Evolutionary conservation across 1,139 yeast species (phyloP).

Genomic region (Taphrina pruni): DNA sequence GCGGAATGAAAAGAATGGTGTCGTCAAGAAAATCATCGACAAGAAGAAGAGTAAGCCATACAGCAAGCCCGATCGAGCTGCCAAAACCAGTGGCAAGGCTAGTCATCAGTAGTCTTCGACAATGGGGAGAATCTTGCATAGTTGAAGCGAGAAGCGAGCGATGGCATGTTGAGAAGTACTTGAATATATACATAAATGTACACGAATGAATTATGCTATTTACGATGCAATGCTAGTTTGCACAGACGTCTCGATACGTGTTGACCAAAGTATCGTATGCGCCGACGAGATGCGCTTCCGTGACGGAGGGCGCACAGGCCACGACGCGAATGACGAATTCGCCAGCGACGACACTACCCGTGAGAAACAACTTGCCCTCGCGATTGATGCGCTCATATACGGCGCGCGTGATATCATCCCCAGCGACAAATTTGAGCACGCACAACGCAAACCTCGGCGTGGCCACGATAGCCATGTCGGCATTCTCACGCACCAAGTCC

Average conservation of each 20-base stretch:
- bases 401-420: conserved; percentile 43
- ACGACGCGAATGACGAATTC: conserved; percentile 45
- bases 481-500: conserved; percentile 40
- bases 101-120: too few relatives aligned
- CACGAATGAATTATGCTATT: too few relatives aligned
- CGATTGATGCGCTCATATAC: conserved; percentile 45
- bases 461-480: conserved; percentile 42
- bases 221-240: too few relatives aligned
- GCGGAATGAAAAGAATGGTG: conserved; percentile 57
- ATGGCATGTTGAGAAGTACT: background rate
- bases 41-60: background rate
- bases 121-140: too few relatives aligned
- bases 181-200: background rate
- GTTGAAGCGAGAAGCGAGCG: background rate
- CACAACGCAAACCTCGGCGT: conserved; percentile 46
- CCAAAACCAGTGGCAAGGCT: background rate
- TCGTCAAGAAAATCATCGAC: conserved; percentile 5
- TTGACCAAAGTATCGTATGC: conserved; percentile 28
- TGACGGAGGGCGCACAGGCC: conserved; percentile 46
- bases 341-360: conserved; percentile 45
- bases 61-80: conserved; percentile 1
- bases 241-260: conserved; percentile 13
- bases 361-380: conserved; percentile 45
- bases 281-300: conserved; percentile 43
- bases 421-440: conserved; percentile 41